Evolutionary conservation across 371 early-diverging fungal genomes (phyloP).

Genomic region (Nematocida sp.): DNA sequence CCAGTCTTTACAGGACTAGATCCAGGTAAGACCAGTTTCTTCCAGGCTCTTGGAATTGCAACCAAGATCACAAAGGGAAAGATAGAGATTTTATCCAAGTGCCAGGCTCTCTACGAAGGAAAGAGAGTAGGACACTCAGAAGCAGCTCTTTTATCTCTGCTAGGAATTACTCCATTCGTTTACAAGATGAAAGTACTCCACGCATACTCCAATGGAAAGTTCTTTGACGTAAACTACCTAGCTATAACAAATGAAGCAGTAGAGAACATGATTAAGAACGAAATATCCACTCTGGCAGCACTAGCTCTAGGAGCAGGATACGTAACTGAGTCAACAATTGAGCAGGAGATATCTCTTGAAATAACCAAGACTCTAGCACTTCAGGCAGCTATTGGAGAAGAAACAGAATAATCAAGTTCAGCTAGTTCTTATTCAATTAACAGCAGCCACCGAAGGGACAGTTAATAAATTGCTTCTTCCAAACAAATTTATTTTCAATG

Average conservation of each 20-base stretch:
- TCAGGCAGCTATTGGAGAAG: slow-evolving; percentile 68
- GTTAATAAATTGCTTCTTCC: not conserved
- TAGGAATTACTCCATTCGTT: slow-evolving; percentile 99
- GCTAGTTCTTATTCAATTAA: not conserved
- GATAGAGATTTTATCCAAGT: slow-evolving; percentile 94
- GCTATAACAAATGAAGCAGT: slow-evolving; percentile 81
- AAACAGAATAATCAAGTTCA: not conserved
- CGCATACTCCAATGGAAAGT: slow-evolving; percentile 84
- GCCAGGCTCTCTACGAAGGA: slow-evolving; percentile 79
- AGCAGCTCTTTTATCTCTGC: slow-evolving; percentile 91
- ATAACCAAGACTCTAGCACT: slow-evolving; percentile 64
- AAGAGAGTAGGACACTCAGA: slow-evolving; percentile 94
- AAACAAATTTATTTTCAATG: slow-evolving; percentile 5
- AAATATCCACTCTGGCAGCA: slow-evolving; percentile 78
- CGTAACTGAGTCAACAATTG: slow-evolving; percentile 88
- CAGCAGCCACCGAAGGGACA: not conserved
- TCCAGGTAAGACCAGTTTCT: slow-evolving; percentile 98
- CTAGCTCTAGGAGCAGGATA: slow-evolving; percentile 82
- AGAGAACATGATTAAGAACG: slow-evolving; percentile 71
- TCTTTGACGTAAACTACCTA: slow-evolving; percentile 78
- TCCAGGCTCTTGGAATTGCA: slow-evolving; percentile 98
- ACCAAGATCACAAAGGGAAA: slow-evolving; percentile 99
- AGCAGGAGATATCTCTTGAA: slow-evolving; percentile 68
- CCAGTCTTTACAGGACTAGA: slow-evolving; percentile 98
- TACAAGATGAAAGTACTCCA: slow-evolving; percentile 87